A percentile compares a stretch with the other conserved stretches of the same genome.
Evolutionary conservation across 106 monocot genomes (phyloP).

Genomic region (Acorus calamus): DNA sequence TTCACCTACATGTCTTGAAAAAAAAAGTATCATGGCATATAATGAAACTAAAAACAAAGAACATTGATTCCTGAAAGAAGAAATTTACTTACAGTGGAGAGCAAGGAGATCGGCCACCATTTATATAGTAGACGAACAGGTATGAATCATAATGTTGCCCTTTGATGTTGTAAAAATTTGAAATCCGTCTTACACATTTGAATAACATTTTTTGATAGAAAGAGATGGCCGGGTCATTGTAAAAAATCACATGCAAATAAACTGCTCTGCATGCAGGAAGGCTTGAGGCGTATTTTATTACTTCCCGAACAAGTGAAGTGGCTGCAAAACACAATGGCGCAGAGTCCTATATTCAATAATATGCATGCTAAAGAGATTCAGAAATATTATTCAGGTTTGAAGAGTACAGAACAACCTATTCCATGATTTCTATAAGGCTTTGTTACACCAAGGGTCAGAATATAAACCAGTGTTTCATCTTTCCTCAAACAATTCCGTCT

Average conservation of each 20-base stretch:
- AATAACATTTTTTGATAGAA: slow-evolving; percentile 91
- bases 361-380: background rate
- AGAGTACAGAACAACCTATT: slow-evolving; percentile 49
- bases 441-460: slow-evolving; percentile 90
- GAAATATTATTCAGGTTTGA: background rate
- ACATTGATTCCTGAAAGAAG: no score
- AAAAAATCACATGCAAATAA: slow-evolving; percentile 92
- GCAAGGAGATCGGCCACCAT: slow-evolving; percentile 72
- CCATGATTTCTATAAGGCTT: slow-evolving; percentile 77
- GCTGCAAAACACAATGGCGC: slow-evolving; percentile 33
- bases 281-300: slow-evolving; percentile 82
- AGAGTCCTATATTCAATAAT: slow-evolving; percentile 4
- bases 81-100: slow-evolving; percentile 68
- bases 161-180: slow-evolving; percentile 81
- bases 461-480: slow-evolving; percentile 77
- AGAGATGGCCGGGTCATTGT: slow-evolving; percentile 81
- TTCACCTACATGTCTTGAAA: no score
- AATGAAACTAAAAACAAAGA: no score
- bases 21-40: no score
- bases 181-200: slow-evolving; percentile 64
- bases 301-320: slow-evolving; percentile 73
- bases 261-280: slow-evolving; percentile 63
- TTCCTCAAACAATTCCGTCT: slow-evolving; percentile 52
- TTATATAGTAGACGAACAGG: slow-evolving; percentile 81
- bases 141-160: slow-evolving; percentile 88